Evolutionary conservation across 371 early-diverging fungal species (phyloP), one percentile per base, ranked within the genome.

Genomic region (Mortierella sp.): DNA sequence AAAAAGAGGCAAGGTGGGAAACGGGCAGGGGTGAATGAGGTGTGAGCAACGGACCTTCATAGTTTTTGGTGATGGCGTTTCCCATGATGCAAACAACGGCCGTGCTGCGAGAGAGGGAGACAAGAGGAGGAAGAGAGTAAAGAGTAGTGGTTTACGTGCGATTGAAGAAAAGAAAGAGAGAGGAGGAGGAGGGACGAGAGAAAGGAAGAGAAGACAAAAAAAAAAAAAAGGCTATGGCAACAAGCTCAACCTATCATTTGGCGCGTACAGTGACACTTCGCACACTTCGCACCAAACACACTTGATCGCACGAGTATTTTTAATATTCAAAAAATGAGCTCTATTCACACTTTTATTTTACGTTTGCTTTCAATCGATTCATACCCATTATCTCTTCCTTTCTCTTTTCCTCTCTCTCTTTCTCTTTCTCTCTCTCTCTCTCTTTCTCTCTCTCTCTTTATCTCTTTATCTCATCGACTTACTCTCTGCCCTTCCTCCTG

Each of bases 1-100:
- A 54, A 24, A 54, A 20, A 51, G n/a, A 20, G 16, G 51, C 5
- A 16, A n/a, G 54, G 26, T 5, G 54, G 12, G 54, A 24, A 26
- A 26, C 5, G 20, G 22, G 22, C 24, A 28, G 28, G 55, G 26
- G 37, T 16, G 28, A 28, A 30, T 12, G 30, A 30, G 64, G 55
- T 55, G n/a, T 16, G 12, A 22, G 66, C 30, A 22, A 52, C 64
- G 35, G 35, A 81, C 81, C 81, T 72, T 81, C 81, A 28, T 81
- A 81, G 81, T 81, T 81, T 54, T 81, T 81, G 55, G 81, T 81
- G 81, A 81, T 81, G 69, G 81, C 81, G 67, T 81, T 81, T 80
- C 81, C 81, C 81, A 80, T 80, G 63, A 54, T 69, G 68, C 52
- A 60, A 35, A 58, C 57, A 26, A 54, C 57, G 18, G 58, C 35